Percentiles rank a stretch among this genome's conserved stretches.
Evolutionary conservation across 257 asterid genomes (phyloP).

Genomic region (Gynochthodes officinalis): DNA sequence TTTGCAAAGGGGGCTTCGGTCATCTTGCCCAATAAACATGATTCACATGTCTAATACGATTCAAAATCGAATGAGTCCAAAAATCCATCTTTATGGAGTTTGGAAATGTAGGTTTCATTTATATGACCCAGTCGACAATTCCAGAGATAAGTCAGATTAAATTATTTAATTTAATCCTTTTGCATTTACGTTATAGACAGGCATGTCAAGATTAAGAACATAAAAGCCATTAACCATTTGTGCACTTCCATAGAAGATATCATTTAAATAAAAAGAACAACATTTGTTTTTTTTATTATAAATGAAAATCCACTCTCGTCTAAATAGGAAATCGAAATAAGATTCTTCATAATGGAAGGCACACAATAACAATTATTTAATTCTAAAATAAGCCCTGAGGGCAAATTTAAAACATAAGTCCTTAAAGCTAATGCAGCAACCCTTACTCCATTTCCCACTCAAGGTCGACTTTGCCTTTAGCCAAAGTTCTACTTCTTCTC

Average conservation of each 20-base stretch:
- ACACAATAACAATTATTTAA: background rate
- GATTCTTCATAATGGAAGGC: background rate
- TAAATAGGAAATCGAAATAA: background rate
- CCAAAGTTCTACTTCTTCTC: background rate
- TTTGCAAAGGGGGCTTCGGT: background rate
- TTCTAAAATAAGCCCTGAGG: background rate
- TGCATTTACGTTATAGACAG: background rate
- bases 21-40: background rate
- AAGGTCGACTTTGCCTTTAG: background rate
- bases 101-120: background rate
- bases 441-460: background rate
- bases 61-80: too few relatives aligned
- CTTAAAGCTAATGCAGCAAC: slow-evolving; percentile 5
- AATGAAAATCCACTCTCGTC: background rate
- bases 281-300: background rate
- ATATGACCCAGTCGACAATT: background rate
- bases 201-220: background rate
- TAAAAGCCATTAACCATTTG: background rate
- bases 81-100: background rate
- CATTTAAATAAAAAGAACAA: background rate
- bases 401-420: background rate
- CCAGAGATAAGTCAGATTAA: background rate
- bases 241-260: background rate
- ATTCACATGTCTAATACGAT: background rate
- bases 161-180: background rate